phyloP scores from a whole-genome alignment of 148 eudicot species.

The Fagopyrum esculentum region DNA sequence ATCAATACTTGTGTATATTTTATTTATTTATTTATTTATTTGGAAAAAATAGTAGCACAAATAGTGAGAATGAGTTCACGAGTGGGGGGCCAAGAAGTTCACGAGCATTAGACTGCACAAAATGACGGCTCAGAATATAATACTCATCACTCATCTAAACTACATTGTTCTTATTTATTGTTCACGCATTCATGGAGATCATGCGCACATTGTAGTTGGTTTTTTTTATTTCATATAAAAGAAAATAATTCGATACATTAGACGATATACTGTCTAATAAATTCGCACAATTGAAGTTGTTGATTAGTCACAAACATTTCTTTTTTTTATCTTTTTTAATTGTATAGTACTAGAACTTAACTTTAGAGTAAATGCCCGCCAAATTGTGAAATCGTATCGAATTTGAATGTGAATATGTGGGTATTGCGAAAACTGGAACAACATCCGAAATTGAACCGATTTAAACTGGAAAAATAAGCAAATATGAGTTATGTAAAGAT shows the following conservation, averaged over 20 bases:
- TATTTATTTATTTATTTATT: background rate
- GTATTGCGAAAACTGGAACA: too few relatives aligned
- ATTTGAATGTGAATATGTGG: too few relatives aligned
- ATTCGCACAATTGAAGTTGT: too few relatives aligned
- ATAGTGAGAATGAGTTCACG: constrained; percentile 2
- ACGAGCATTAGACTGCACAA: background rate
- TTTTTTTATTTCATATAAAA: too few relatives aligned
- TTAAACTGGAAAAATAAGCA: too few relatives aligned
- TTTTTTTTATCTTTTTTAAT: background rate
- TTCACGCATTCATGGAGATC: background rate
- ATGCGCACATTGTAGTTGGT: background rate
- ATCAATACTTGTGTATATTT: too few relatives aligned
- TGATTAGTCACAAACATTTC: too few relatives aligned
- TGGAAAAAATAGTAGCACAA: background rate
- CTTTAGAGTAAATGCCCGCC: background rate
- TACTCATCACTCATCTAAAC: background rate
- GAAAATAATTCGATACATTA: too few relatives aligned
- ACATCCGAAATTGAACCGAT: too few relatives aligned
- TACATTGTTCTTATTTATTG: background rate
- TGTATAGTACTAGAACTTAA: background rate
- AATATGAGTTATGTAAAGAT: too few relatives aligned
- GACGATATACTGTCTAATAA: too few relatives aligned
- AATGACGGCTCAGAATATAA: constrained; percentile 2
- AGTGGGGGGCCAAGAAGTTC: constrained; percentile 7
- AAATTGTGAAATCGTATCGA: background rate